phyloP scores from a whole-genome alignment of 306 rosid species.

The Fragaria vesca region DNA sequence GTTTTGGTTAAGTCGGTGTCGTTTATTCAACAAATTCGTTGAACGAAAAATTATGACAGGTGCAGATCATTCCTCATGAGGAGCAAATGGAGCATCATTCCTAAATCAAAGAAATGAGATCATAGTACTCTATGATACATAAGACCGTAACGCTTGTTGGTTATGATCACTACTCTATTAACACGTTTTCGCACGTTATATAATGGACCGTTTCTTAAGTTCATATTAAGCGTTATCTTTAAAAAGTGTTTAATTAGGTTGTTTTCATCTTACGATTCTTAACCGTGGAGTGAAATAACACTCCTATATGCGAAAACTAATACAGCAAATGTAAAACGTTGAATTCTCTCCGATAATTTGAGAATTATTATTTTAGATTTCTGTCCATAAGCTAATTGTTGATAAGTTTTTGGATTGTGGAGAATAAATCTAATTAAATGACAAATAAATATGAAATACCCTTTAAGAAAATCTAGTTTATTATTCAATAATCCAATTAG shows the following conservation, averaged over 20 bases:
- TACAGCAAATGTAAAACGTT: not conserved
- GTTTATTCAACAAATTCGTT: not conserved
- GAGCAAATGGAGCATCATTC: not conserved
- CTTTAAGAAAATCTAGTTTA: too few relatives aligned
- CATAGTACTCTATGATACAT: too few relatives aligned
- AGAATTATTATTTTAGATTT: too few relatives aligned
- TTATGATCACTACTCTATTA: too few relatives aligned
- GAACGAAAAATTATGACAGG: not conserved
- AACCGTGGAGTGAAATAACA: too few relatives aligned
- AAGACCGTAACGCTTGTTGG: too few relatives aligned
- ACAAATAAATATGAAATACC: too few relatives aligned
- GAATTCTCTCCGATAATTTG: too few relatives aligned
- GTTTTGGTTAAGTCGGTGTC: not conserved
- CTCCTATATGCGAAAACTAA: not conserved
- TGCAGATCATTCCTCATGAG: not conserved
- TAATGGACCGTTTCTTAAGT: too few relatives aligned
- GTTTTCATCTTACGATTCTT: too few relatives aligned
- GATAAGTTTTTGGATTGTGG: not conserved
- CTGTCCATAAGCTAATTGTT: not conserved
- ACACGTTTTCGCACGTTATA: not conserved
- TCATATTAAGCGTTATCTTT: too few relatives aligned
- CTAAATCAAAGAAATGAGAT: not conserved
- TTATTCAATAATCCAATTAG: not conserved
- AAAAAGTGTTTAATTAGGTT: too few relatives aligned
- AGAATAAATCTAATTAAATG: not conserved